Percentiles rank a stretch among this genome's conserved stretches.
Conservation (phyloP, 2,329 filamentous ascomycete genomes). For the Trichoderma brevicompactum region DNA sequence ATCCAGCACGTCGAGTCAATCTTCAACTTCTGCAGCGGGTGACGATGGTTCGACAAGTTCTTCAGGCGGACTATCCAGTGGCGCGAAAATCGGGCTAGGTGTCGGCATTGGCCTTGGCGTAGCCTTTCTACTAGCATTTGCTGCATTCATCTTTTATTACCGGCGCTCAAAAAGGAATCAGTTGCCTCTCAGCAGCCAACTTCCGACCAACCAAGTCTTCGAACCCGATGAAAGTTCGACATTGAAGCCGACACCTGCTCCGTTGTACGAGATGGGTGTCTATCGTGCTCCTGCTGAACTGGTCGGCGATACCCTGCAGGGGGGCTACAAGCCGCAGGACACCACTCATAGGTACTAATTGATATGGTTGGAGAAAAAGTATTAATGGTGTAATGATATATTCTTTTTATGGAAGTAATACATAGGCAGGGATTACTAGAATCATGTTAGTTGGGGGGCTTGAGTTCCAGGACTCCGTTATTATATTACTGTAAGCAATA, state of each 20-base stretch:
- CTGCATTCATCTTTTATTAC: conserved; percentile 23
- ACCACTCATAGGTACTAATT: neutral
- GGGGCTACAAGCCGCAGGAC: neutral
- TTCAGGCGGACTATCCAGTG: conserved; percentile 27
- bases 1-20: neutral
- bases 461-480: neutral
- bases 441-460: neutral
- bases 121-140: conserved; percentile 27
- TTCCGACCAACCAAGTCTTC: neutral
- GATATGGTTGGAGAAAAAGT: neutral
- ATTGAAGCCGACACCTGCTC: neutral
- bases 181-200: neutral
- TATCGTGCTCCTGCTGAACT: conserved; percentile 11
- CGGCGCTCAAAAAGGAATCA: conserved; percentile 7
- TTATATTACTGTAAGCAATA: neutral
- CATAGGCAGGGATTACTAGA: neutral
- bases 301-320: neutral
- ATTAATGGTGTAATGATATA: conserved; percentile 1
- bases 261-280: conserved; percentile 15
- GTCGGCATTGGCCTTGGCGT: conserved; percentile 25
- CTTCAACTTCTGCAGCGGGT: neutral
- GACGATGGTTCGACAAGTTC: neutral
- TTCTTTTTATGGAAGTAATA: neutral
- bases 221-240: neutral
- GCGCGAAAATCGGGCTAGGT: conserved; percentile 33